phyloP scores from a whole-genome alignment of 805 yeast species.

The Saccharomycopsis malanga region DNA sequence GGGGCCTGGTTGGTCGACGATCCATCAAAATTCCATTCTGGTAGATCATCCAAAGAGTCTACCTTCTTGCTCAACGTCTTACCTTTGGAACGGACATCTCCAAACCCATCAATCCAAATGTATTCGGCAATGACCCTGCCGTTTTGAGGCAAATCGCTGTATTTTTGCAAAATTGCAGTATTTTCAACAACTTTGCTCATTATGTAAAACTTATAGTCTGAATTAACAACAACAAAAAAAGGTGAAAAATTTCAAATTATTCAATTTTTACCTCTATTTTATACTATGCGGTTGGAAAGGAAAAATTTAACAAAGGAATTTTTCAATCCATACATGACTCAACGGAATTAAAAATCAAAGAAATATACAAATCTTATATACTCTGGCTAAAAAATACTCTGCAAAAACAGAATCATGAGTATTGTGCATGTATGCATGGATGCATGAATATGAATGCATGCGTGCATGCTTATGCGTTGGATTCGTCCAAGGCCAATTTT shows the following conservation, averaged over 20 bases:
- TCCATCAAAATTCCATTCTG: conserved; percentile 99
- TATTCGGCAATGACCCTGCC: conserved; percentile 91
- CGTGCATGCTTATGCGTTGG: too few relatives aligned
- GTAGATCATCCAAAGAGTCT: conserved; percentile 72
- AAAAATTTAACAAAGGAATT: not conserved
- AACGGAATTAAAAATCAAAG: too few relatives aligned
- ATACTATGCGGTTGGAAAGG: not conserved
- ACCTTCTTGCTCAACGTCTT: conserved; percentile 72
- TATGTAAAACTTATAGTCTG: not conserved
- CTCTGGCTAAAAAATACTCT: not conserved
- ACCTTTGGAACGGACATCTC: conserved; percentile 89
- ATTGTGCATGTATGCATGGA: too few relatives aligned
- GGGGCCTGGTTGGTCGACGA: conserved; percentile 98
- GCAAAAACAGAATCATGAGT: too few relatives aligned
- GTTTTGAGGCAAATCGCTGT: conserved; percentile 74
- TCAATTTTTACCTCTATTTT: too few relatives aligned
- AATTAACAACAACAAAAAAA: too few relatives aligned
- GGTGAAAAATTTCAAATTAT: not conserved
- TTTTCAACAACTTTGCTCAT: conserved; percentile 30
- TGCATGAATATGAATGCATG: too few relatives aligned
- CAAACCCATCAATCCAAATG: conserved; percentile 94
- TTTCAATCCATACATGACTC: too few relatives aligned
- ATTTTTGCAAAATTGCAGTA: conserved; percentile 77
- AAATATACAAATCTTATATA: not conserved
- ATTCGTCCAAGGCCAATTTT: too few relatives aligned